Evolutionary conservation across 305 asterid species (phyloP).

Genomic region (Fraxinus paxiana): DNA sequence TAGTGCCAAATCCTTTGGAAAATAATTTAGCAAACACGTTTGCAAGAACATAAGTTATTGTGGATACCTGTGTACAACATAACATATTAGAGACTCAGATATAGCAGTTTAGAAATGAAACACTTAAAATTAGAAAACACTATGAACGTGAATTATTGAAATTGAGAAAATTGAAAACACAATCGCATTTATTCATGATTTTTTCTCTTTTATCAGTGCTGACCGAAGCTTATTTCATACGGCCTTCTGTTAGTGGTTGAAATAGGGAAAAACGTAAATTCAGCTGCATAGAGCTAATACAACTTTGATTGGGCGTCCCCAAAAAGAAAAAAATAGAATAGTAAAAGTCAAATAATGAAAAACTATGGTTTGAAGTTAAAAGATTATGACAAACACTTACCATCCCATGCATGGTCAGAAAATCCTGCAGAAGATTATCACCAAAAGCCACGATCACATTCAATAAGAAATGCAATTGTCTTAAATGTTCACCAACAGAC

Average conservation of each 20-base stretch:
- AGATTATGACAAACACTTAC: constrained; percentile 37
- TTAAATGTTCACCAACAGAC: constrained; percentile 42
- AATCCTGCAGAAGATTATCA: constrained; percentile 65
- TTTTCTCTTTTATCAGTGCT: not conserved
- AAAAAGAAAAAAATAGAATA: not conserved
- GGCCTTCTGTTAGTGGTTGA: not conserved
- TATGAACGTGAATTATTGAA: not conserved
- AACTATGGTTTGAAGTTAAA: not conserved
- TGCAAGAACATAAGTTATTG: constrained; percentile 65
- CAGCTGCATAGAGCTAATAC: not conserved
- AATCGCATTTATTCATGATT: not conserved
- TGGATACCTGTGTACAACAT: constrained; percentile 51
- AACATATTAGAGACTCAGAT: constrained; percentile 18
- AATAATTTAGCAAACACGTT: constrained; percentile 61
- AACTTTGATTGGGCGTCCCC: not conserved
- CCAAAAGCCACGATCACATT: constrained; percentile 55
- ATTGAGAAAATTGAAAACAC: not conserved
- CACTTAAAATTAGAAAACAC: not conserved
- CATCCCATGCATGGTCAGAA: constrained; percentile 60
- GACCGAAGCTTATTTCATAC: not conserved
- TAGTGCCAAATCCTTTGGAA: constrained; percentile 67
- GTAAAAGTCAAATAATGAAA: not conserved
- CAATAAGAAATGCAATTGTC: constrained; percentile 44
- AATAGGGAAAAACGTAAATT: not conserved
- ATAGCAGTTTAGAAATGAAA: not conserved